Evolutionary conservation across 192 early-diverging fungal genomes (phyloP).

Genomic region (Umbelopsis ramanniana): DNA sequence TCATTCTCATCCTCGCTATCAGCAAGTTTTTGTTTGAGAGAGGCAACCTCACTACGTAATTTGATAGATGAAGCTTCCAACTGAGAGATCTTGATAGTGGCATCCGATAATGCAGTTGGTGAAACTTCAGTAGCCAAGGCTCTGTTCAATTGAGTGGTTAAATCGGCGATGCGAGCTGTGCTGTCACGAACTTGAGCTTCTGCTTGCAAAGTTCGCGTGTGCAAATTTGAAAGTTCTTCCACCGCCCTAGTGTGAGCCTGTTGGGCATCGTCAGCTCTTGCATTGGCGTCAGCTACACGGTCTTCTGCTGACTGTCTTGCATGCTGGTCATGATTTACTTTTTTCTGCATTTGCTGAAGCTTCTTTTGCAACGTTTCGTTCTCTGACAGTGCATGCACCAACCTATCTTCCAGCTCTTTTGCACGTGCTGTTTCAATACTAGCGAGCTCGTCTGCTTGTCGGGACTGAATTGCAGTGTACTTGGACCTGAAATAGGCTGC

Average conservation of each 20-base stretch:
- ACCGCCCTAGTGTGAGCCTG: slow-evolving; percentile 53
- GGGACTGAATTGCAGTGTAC: slow-evolving; percentile 47
- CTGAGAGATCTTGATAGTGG: slow-evolving; percentile 47
- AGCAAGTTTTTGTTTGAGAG: slow-evolving; percentile 42
- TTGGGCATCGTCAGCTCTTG: slow-evolving; percentile 54
- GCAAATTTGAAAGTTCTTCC: slow-evolving; percentile 46
- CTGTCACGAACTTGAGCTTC: slow-evolving; percentile 48
- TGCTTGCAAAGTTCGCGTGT: slow-evolving; percentile 45
- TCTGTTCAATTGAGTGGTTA: slow-evolving; percentile 21
- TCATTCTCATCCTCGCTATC: slow-evolving; percentile 48
- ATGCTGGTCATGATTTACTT: slow-evolving; percentile 47
- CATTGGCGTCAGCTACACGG: slow-evolving; percentile 46
- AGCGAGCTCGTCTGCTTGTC: slow-evolving; percentile 38
- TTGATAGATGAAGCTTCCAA: slow-evolving; percentile 51
- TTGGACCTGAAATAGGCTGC: slow-evolving; percentile 59
- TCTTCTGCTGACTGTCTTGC: slow-evolving; percentile 51
- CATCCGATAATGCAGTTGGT: slow-evolving; percentile 45
- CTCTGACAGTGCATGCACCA: slow-evolving; percentile 44
- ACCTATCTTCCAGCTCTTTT: slow-evolving; percentile 46
- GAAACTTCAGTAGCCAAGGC: slow-evolving; percentile 24
- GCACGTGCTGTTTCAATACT: slow-evolving; percentile 48
- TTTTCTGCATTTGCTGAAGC: slow-evolving; percentile 50
- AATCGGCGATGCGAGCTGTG: slow-evolving; percentile 33
- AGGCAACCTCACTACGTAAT: slow-evolving; percentile 49
- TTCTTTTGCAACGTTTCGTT: slow-evolving; percentile 41